A percentile compares a stretch with the other conserved stretches of the same genome.
phyloP scores from a whole-genome alignment of 2,329 filamentous ascomycete genomes.

The Epichloe sylvatica region DNA sequence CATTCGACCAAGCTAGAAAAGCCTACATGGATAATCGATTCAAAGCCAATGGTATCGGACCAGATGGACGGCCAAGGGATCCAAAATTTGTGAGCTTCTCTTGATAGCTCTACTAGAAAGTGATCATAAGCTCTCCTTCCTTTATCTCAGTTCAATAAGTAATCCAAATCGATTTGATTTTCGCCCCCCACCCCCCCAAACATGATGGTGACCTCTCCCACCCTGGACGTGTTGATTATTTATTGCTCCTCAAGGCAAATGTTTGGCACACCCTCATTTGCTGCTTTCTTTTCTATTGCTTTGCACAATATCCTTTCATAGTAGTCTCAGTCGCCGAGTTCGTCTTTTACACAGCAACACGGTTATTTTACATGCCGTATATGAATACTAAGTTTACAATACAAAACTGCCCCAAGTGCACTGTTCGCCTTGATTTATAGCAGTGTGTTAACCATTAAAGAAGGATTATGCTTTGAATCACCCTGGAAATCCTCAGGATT shows the following conservation, averaged over 20 bases:
- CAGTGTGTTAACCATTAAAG: no score
- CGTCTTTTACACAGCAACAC: background rate
- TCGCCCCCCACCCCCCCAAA: no score
- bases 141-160: background rate
- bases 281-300: background rate
- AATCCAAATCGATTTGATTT: background rate
- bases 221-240: background rate
- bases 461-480: no score
- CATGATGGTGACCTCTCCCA: background rate
- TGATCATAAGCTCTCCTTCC: background rate
- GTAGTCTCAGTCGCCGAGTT: background rate
- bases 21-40: conserved; percentile 79
- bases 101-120: conserved; percentile 10
- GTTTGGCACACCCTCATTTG: background rate
- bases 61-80: conserved; percentile 77
- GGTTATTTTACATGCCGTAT: background rate
- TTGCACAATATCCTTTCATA: no score
- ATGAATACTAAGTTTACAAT: no score
- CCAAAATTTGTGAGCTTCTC: conserved; percentile 90
- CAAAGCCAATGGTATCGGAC: conserved; percentile 72
- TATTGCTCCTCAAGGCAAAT: background rate
- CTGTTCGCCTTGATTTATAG: no score
- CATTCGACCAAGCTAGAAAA: conserved; percentile 82
- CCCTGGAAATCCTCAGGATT: no score
- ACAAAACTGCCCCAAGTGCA: no score